A percentile compares a stretch with the other conserved stretches of the same genome.
Conservation (phyloP, 1,284 basidiomycete species). For the Phaffia rhodozyma region DNA sequence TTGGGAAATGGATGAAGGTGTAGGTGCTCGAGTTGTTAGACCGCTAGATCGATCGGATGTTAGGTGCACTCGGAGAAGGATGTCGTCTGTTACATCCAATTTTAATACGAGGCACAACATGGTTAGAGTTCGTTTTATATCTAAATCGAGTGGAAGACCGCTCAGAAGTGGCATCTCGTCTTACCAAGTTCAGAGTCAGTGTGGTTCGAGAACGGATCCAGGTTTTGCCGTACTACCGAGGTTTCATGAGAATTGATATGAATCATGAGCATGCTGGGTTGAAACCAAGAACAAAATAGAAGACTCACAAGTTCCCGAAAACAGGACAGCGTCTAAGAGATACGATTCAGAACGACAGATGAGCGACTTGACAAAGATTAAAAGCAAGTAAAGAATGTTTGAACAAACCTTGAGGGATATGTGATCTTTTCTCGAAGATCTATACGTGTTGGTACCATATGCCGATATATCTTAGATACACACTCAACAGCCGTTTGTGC, state of each 20-base stretch:
- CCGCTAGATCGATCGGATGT: neutral
- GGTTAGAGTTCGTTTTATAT: no score
- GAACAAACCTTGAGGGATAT: slow-evolving; percentile 33
- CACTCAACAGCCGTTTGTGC: neutral
- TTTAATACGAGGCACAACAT: no score
- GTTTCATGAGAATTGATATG: slow-evolving; percentile 8
- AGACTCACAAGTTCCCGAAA: slow-evolving; percentile 40
- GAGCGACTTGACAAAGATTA: no score
- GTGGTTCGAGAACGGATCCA: slow-evolving; percentile 57
- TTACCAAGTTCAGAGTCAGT: slow-evolving; percentile 46
- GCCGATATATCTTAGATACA: neutral
- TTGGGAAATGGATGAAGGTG: neutral
- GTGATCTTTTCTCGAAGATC: slow-evolving; percentile 33
- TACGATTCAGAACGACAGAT: no score
- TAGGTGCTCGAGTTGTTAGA: neutral
- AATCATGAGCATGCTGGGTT: slow-evolving; percentile 35
- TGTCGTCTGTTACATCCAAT: slow-evolving; percentile 36
- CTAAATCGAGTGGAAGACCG: no score
- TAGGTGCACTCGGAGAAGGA: slow-evolving; percentile 36
- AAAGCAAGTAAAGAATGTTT: neutral
- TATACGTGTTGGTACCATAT: no score
- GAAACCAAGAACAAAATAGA: neutral
- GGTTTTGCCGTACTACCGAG: slow-evolving; percentile 34
- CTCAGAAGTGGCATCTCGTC: no score
- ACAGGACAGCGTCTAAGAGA: slow-evolving; percentile 53